Base-by-base conservation (phyloP, 768 basidiomycete species). In the Suillus subaureus region DNA sequence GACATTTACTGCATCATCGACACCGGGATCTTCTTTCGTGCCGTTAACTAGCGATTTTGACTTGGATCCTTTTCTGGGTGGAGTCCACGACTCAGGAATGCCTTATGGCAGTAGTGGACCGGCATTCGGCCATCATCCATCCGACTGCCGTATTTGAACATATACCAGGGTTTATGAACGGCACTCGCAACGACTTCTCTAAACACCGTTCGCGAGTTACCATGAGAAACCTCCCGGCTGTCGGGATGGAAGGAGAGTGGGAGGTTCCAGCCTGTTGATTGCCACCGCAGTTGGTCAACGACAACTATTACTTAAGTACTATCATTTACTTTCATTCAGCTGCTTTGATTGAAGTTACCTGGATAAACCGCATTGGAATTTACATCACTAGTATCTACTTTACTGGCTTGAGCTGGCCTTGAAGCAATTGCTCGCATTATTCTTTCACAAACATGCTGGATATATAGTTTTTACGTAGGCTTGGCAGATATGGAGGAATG, bases 231-330 rank as follows among this genome's bases (percentile, higher is more conserved):
- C 78, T 88, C 77, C 89, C 89, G 1, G 81, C 81, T 26, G 77
- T 83, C 37, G 88, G 87, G 55, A 83, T 84, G 67, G 87, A 89
- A 74, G 88, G 88, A 56, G 90, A 91, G 79, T 91, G 90, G 90
- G 90, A 92, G 75, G 89, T 92, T 55, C 85, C 89, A 73, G 79
- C 91, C 61, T 90, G 88, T 75, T 90, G 70, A 74, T 11, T 28
- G 11, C 2, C 9, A 23, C 11, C 43, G 9, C 37, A 39, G 11
- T 47, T 16, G 12, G 23, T 49, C 21, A 35, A 26, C 42, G 11
- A 42, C 12, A 21, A 12, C 23, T 28, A 1, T 60, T 60, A 33
- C 54, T 33, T 9, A 51, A 16, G 15, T 51, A 49, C n/a, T 49
- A 16, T 16, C 26, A 16, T 52, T 28, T 55, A 60, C 26, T 40